phyloP scores from a whole-genome alignment of 1,284 basidiomycete species.

The Microbotryomycetes sp. region DNA sequence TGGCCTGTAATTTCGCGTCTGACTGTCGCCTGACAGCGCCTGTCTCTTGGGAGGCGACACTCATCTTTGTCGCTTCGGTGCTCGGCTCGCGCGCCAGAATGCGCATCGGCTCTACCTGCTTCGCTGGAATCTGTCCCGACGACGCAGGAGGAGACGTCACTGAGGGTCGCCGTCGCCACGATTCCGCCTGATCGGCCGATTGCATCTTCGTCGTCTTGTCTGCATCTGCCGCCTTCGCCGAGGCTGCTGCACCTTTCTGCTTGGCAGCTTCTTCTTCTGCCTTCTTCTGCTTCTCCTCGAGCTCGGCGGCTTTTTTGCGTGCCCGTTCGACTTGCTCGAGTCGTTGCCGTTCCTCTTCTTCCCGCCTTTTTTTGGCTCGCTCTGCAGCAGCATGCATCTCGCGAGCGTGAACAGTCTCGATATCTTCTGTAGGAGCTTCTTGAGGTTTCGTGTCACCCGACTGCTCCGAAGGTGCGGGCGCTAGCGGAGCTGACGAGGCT shows the following conservation, averaged over 20 bases:
- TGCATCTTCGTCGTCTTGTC: conserved; percentile 28
- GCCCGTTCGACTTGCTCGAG: conserved; percentile 77
- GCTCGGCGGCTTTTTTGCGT: conserved; percentile 69
- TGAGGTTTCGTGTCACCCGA: conserved; percentile 42
- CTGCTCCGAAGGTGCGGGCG: not conserved
- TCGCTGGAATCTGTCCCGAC: too few relatives aligned
- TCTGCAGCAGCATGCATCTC: conserved; percentile 87
- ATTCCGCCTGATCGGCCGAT: conserved; percentile 7
- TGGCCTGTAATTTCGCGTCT: too few relatives aligned
- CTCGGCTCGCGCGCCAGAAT: conserved; percentile 14
- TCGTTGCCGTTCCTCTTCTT: conserved; percentile 78
- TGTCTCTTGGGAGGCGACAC: too few relatives aligned
- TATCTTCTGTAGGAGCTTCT: conserved; percentile 48
- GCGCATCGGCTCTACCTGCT: conserved; percentile 7
- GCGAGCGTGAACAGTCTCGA: conserved; percentile 66
- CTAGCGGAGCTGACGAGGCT: not conserved
- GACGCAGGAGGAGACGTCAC: too few relatives aligned
- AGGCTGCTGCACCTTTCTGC: not conserved
- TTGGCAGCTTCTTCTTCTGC: conserved; percentile 35
- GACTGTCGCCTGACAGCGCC: too few relatives aligned
- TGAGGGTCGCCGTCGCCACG: conserved; percentile 19
- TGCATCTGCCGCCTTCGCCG: conserved; percentile 32
- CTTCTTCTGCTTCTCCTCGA: conserved; percentile 65
- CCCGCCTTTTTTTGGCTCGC: conserved; percentile 59
- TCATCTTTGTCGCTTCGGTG: too few relatives aligned